Evolutionary conservation across 2,329 filamentous ascomycete species (phyloP).

Genomic region (Trichoderma cornu-damae): DNA sequence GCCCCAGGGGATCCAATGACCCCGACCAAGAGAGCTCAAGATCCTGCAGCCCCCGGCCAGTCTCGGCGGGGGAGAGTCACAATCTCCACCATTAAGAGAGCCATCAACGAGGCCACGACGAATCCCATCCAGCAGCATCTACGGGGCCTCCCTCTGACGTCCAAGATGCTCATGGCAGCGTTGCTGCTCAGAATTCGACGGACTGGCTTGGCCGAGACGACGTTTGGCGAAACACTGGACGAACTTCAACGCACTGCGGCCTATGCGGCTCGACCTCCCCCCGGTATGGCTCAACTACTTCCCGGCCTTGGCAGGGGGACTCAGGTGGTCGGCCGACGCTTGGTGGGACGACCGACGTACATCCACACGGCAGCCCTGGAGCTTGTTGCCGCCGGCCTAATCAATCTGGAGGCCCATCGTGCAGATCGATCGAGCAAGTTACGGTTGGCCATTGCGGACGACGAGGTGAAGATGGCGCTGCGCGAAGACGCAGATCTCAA

Average conservation of each 20-base stretch:
- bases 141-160: conserved; percentile 70
- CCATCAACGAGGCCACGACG: conserved; percentile 90
- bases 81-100: conserved; percentile 87
- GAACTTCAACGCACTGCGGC: conserved; percentile 50
- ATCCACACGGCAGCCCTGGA: conserved; percentile 72
- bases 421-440: conserved; percentile 86
- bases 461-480: conserved; percentile 84
- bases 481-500: conserved; percentile 83
- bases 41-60: conserved; percentile 26
- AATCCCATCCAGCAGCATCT: conserved; percentile 89
- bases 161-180: conserved; percentile 81
- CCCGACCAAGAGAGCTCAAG: conserved; percentile 51
- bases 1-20: conserved; percentile 47
- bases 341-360: conserved; percentile 32
- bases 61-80: conserved; percentile 60
- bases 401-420: conserved; percentile 74
- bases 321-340: conserved; percentile 28
- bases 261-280: conserved; percentile 32
- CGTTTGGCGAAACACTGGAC: conserved; percentile 82
- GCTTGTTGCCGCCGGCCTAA: conserved; percentile 78
- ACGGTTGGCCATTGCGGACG: conserved; percentile 77
- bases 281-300: conserved; percentile 36
- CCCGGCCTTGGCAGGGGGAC: conserved; percentile 27
- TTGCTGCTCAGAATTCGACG: conserved; percentile 72
- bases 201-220: conserved; percentile 80